Percentiles rank a stretch among this genome's conserved stretches.
Conservation (phyloP, 768 basidiomycete species). For the Russula virescens region DNA sequence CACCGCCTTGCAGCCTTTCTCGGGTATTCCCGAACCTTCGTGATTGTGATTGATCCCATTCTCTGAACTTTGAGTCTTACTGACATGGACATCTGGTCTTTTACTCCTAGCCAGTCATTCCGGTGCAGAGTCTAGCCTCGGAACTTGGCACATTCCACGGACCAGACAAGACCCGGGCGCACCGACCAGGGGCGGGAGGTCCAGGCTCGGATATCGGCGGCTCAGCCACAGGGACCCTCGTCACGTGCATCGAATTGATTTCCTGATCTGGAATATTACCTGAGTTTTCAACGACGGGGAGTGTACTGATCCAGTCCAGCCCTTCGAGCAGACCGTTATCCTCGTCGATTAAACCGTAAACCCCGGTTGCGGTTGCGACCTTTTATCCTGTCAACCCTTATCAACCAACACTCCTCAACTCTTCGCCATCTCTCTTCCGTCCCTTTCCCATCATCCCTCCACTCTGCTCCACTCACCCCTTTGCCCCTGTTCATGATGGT, state of each 20-base stretch:
- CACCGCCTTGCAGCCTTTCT: neutral
- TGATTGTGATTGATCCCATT: neutral
- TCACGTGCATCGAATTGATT: neutral
- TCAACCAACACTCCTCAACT: neutral
- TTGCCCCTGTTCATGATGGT: slow-evolving; percentile 14
- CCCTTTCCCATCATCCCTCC: neutral
- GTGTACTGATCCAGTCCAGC: neutral
- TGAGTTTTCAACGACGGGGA: neutral
- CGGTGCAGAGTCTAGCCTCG: neutral
- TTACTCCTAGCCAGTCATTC: neutral
- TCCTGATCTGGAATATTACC: slow-evolving; percentile 8
- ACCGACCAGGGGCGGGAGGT: too few relatives aligned
- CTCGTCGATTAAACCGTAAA: neutral
- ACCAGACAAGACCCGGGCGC: too few relatives aligned
- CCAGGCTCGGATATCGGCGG: neutral
- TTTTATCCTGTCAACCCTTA: neutral
- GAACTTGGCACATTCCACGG: neutral
- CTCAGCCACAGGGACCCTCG: neutral
- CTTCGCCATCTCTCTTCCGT: neutral
- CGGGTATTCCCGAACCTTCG: neutral
- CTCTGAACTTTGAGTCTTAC: neutral
- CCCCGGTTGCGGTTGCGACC: neutral
- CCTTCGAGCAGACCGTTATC: neutral
- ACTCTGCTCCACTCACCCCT: neutral
- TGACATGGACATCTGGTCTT: neutral